Percentiles rank a stretch among this genome's conserved stretches.
Evolutionary conservation across 768 basidiomycete genomes (phyloP).

Genomic region (Suillus bovinus): DNA sequence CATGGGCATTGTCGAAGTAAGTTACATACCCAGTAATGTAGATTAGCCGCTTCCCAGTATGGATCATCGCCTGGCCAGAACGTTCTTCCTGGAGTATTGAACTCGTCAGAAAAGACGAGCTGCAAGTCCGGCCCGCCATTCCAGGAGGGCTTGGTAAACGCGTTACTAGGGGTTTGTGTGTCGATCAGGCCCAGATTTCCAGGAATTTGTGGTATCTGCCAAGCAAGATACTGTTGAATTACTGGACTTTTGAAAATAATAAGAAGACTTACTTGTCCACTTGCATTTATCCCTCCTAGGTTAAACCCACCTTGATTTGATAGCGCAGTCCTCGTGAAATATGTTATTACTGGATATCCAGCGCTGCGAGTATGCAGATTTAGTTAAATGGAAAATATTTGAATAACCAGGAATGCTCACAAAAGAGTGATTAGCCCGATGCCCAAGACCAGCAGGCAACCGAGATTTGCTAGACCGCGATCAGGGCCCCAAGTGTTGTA

Average conservation of each 20-base stretch:
- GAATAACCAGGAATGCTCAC: slow-evolving; percentile 39
- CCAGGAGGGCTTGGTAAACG: slow-evolving; percentile 52
- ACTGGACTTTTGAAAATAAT: background rate
- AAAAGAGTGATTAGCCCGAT: slow-evolving; percentile 53
- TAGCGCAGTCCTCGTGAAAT: slow-evolving; percentile 30
- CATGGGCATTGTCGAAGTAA: slow-evolving; percentile 26
- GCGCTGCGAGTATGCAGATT: slow-evolving; percentile 29
- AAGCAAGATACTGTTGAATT: background rate
- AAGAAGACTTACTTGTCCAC: slow-evolving; percentile 56
- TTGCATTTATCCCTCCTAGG: slow-evolving; percentile 73
- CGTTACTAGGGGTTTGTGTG: slow-evolving; percentile 57
- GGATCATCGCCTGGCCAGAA: slow-evolving; percentile 87
- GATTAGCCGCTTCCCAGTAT: slow-evolving; percentile 67
- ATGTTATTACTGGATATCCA: slow-evolving; percentile 44
- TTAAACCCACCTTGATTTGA: slow-evolving; percentile 49
- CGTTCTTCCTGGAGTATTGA: slow-evolving; percentile 70
- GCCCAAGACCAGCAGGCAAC: slow-evolving; percentile 62
- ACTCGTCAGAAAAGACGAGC: slow-evolving; percentile 82
- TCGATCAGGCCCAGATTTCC: slow-evolving; percentile 62
- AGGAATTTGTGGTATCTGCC: slow-evolving; percentile 54
- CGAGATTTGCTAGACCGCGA: slow-evolving; percentile 70
- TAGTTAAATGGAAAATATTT: background rate
- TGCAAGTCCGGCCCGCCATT: slow-evolving; percentile 55
- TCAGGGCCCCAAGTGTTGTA: slow-evolving; percentile 13
- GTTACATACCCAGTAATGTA: slow-evolving; percentile 45